Evolutionary conservation across 768 basidiomycete genomes (phyloP), one percentile per base, ranked within the genome.

Genomic region (Xerocomellus chrysenteron): DNA sequence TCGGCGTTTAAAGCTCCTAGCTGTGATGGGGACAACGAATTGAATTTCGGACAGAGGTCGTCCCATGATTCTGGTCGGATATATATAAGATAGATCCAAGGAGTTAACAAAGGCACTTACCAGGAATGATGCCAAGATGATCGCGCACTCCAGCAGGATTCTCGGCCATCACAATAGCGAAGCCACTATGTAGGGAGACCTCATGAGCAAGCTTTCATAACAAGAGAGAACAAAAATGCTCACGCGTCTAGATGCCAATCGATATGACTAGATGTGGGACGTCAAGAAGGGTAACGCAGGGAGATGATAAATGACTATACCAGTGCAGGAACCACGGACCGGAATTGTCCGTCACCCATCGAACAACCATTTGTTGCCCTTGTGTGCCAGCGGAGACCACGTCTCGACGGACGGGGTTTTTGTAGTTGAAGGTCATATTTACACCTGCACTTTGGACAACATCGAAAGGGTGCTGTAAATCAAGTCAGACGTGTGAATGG

Each of bases 331-430:
- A 71, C 80, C 82, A 85, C 9, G 81, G 78, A 9, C 87, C 86
- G 1, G 84, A 72, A 66, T 88, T 88, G 59, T 88, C 82, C 2
- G 85, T 85, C 24, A 74, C 68, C 68, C 82, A 87, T 42, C 85
- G 78, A 36, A 88, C 70, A 10, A 78, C 75, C 42, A 80, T 76
- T 65, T 76, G 66, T 71, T 80, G 61, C 63, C 80, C 68, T 19
- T 49, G 55, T 45, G 54, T 64, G 10, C 69, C 67, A 35, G 61
- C 43, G 12, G 67, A 67, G 13, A 50, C 55, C 1, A 67, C 63
- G 30, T 76, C 75, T n/a, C 75, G 65, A 40, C 63, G 66, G 17
- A 75, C 68, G 1, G 76, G 75, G 47, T 77, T 74, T 5, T 57
- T 26, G 48, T 69, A 76, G 64, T 77, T 77, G 45, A 65, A 65